Base-by-base conservation (phyloP, 2,329 filamentous ascomycete species). In the Verticillium nubilum region DNA sequence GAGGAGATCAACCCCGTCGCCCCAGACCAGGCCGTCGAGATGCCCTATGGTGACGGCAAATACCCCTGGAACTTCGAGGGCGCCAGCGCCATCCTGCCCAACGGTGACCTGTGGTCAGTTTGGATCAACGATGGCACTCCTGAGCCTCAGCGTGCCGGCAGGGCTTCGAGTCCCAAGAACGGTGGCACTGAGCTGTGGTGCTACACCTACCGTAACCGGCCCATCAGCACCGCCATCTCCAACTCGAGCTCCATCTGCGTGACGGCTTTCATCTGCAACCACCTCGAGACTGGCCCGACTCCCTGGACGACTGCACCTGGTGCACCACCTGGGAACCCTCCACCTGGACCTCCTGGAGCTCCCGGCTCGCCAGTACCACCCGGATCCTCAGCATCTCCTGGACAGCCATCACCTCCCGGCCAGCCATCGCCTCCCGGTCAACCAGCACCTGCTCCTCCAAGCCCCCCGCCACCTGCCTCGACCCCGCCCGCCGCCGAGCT, bases 231-330 rank as follows among this genome's bases (percentile, higher is more conserved):
- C 9, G 73, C 73, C 56, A 65, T 73, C 64, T 56, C 57, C 50
- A 75, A 76, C 66, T 25, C 54, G 23, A 72, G 70, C 64, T 77
- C 75, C 9, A 67, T 74, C 57, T 77, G 75, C 62, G 70, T 73
- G 67, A 73, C 73, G 42, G 75, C 75, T 3, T 77, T 77, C 64
- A 71, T 77, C 60, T 77, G 75, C 66, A 76, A 77, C 56, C 68
- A 70, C 15, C 69, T 74, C 25, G 66, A 69, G 54, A 54, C 57
- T 26, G 62, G 62, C 19, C 62, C 60, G 23, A 62, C 60, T 13
- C 60, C 60, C 1, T 62, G 62, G 60, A 42, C 60, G 12, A 15
- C 56, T 4, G 33, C 26, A 4, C 13, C 28, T 7, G 33, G n/a
- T 3, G 4, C 37, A 17, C 27, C 17, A 10, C n/a, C 50, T 2